Evolutionary conservation across 352 stramenopile species (phyloP).

Genomic region (Paralagenidium karlingii): DNA sequence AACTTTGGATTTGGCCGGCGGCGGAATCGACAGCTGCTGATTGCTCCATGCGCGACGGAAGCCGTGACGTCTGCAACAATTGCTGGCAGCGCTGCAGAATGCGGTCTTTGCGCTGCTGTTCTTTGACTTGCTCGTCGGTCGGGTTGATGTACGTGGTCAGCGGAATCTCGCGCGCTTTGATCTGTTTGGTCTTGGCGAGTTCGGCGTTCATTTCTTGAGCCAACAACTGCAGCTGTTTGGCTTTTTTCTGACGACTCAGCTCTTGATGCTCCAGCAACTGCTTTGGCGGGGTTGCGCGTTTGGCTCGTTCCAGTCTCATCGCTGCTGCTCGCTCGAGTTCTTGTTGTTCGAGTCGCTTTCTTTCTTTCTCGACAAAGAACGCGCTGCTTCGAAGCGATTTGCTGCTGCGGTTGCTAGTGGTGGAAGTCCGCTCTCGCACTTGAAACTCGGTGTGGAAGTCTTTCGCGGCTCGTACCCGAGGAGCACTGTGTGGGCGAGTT

Average conservation of each 20-base stretch:
- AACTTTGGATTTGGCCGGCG: constrained; percentile 1
- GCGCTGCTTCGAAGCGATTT: no score
- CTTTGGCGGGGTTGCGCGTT: constrained; percentile 24
- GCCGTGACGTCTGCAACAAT: constrained; percentile 19
- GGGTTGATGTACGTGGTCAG: constrained; percentile 28
- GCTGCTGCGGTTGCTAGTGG: no score
- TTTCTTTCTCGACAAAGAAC: constrained; percentile 1
- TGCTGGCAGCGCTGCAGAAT: constrained; percentile 30
- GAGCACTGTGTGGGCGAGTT: no score
- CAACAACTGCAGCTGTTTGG: constrained; percentile 18
- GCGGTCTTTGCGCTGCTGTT: constrained; percentile 32
- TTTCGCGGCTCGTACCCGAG: no score
- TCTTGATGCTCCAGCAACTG: constrained; percentile 42
- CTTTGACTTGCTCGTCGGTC: constrained; percentile 10
- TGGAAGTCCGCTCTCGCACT: no score
- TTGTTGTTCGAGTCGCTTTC: constrained; percentile 25
- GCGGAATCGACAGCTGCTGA: no score
- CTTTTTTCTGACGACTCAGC: constrained; percentile 18
- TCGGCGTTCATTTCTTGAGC: constrained; percentile 22
- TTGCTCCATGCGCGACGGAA: constrained; percentile 42
- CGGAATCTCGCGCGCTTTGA: constrained; percentile 33
- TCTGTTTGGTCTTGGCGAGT: constrained; percentile 17
- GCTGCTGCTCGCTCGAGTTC: constrained; percentile 15
- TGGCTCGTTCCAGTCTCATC: constrained; percentile 25
- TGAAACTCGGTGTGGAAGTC: no score